Base-by-base conservation (phyloP, 305 asterid genomes). In the Plantago lanceolata region DNA sequence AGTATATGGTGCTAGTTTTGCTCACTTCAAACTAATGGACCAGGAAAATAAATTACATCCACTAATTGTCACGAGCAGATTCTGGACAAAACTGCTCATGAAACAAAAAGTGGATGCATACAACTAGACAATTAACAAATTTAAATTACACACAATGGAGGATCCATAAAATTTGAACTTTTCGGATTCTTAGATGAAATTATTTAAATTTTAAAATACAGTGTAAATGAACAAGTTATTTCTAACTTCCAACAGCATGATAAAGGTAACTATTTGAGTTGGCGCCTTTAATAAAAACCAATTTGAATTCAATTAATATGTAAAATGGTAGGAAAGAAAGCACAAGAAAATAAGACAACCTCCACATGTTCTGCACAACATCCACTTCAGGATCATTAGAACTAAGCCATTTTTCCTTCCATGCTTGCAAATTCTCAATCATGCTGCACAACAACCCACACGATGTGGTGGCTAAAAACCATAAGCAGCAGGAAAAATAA, bases 361-460 rank as follows among this genome's bases (percentile, higher is more conserved):
- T 77, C 85, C 79, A 77, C 7, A 73, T 71, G 59, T 77, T 69
- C 72, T 71, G 84, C 75, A 71, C 59, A 43, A 71, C 61, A 60
- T 77, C 82, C 72, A 66, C 82, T 71, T 72, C 85, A 51, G 78
- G 77, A 69, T 82, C 77, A 72, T 67, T 40, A 70, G 72, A 69
- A 75, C 73, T 59, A 26, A 69, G 69, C 88, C 80, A 82, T 45
- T 75, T 73, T 59, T 67, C 79, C 75, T 79, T 82, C 80, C 81
- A 82, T 37, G 24, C 54, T 57, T 73, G 80, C 64, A 82, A 69
- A 67, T 65, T 75, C 55, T 51, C 78, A 62, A 82, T 73, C 85
- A 82, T 77, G 72, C 88, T 82, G 75, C 68, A 59, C 70, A 29
- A 68, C 64, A 43, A 51, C 54, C 61, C 49, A 74, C 45, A 58